Evolutionary conservation across 306 rosid species (phyloP).

Genomic region (Carpinus viminea): DNA sequence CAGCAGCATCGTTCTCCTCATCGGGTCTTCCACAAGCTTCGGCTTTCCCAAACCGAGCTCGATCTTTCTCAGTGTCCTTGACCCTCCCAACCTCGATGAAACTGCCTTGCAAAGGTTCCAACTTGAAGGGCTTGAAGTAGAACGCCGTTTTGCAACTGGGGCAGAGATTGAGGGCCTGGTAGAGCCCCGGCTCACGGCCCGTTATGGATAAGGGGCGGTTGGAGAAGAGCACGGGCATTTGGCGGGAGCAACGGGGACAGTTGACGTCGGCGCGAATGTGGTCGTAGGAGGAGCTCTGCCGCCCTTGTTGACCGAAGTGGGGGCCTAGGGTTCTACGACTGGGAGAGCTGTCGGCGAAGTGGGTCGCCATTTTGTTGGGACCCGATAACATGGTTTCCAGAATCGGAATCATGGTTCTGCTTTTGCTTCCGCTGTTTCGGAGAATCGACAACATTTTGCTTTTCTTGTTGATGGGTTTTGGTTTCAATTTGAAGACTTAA

Average conservation of each 20-base stretch:
- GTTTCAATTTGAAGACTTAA: background rate
- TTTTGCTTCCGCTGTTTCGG: background rate
- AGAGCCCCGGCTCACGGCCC: constrained; percentile 44
- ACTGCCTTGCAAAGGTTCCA: constrained; percentile 59
- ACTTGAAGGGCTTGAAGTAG: constrained; percentile 64
- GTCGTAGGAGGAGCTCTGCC: constrained; percentile 34
- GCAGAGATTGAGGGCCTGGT: constrained; percentile 68
- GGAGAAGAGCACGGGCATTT: constrained; percentile 61
- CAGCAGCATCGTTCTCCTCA: constrained; percentile 1
- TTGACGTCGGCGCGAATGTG: constrained; percentile 55
- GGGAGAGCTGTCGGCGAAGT: background rate
- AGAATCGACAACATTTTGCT: background rate
- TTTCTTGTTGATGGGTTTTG: background rate
- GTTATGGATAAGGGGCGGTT: constrained; percentile 66
- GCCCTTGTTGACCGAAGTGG: constrained; percentile 8
- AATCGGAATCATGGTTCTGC: constrained; percentile 10
- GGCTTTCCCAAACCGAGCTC: constrained; percentile 2
- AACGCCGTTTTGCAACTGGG: constrained; percentile 61
- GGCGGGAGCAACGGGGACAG: constrained; percentile 60
- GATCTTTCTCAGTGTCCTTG: constrained; percentile 29
- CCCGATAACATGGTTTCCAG: background rate
- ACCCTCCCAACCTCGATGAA: constrained; percentile 64
- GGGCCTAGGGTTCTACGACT: background rate
- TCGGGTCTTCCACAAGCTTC: background rate
- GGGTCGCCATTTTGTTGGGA: background rate